Conservation (phyloP, 306 rosid species). For the Ormosia emarginata region DNA sequence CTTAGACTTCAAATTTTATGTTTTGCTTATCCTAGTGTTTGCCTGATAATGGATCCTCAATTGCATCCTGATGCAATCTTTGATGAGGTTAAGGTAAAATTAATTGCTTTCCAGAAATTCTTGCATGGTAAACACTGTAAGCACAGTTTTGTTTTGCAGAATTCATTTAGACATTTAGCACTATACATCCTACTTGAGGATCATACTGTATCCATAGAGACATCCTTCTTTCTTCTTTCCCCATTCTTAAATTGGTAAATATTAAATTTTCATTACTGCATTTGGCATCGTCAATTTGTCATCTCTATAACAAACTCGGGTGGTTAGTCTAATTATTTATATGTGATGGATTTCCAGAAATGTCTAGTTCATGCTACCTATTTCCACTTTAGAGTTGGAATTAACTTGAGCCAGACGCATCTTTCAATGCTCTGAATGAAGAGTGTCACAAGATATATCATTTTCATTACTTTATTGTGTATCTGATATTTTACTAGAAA, state of each 20-base stretch:
- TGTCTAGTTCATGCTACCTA: neutral
- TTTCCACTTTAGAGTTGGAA: neutral
- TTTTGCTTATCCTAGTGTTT: too few species aligned
- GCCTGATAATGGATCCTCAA: too few species aligned
- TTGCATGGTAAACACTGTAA: too few species aligned
- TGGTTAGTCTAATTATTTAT: neutral
- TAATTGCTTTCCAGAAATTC: too few species aligned
- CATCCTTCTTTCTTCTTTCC: neutral
- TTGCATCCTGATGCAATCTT: too few species aligned
- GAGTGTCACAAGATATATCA: neutral
- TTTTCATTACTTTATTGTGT: neutral
- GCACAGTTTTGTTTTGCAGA: too few species aligned
- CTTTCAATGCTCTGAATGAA: neutral
- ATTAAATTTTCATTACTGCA: neutral
- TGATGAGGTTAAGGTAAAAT: too few species aligned
- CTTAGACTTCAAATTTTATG: too few species aligned
- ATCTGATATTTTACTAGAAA: neutral
- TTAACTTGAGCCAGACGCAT: neutral
- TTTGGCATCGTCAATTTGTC: neutral
- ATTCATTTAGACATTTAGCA: too few species aligned
- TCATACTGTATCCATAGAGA: too few species aligned
- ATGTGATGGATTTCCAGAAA: neutral
- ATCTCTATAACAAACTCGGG: neutral
- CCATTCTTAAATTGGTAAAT: neutral
- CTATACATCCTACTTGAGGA: too few species aligned